Conservation (phyloP, 768 basidiomycete genomes). For the Podaxis rugospora region DNA sequence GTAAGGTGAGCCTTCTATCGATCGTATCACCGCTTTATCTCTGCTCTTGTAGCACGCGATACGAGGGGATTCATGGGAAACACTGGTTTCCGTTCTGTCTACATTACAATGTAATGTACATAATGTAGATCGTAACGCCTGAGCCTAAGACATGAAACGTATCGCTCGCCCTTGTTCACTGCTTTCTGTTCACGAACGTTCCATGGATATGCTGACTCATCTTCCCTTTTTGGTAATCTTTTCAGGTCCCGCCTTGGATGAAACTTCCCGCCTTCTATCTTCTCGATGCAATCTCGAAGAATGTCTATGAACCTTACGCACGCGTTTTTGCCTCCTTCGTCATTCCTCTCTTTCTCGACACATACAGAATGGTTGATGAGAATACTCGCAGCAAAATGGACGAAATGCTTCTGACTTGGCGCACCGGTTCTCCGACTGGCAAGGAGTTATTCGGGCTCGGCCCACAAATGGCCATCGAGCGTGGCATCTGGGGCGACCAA, state of each 20-base stretch:
- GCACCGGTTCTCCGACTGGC: slow-evolving; percentile 75
- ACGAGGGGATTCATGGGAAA: slow-evolving; percentile 8
- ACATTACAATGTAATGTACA: slow-evolving; percentile 5
- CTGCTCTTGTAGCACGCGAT: slow-evolving; percentile 13
- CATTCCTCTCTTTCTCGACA: slow-evolving; percentile 78
- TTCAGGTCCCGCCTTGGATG: slow-evolving; percentile 82
- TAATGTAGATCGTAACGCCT: slow-evolving; percentile 18
- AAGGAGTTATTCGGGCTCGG: slow-evolving; percentile 82
- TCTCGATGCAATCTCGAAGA: slow-evolving; percentile 95
- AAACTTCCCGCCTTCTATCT: slow-evolving; percentile 94
- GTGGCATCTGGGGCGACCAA: slow-evolving; percentile 71
- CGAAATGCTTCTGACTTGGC: slow-evolving; percentile 96
- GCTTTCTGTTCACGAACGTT: slow-evolving; percentile 25
- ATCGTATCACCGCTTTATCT: slow-evolving; percentile 10
- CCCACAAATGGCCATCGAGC: slow-evolving; percentile 81
- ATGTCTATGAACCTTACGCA: slow-evolving; percentile 91
- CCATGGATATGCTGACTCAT: slow-evolving; percentile 72
- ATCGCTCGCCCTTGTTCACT: slow-evolving; percentile 22
- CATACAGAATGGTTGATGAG: slow-evolving; percentile 84
- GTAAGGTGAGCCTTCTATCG: slow-evolving; percentile 67
- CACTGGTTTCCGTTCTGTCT: slow-evolving; percentile 5
- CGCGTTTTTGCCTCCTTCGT: slow-evolving; percentile 80
- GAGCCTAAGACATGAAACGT: slow-evolving; percentile 31
- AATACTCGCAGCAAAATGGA: slow-evolving; percentile 91
- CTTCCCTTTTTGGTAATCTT: slow-evolving; percentile 30